A percentile compares a stretch with the other conserved stretches of the same genome.
Evolutionary conservation across 108 stramenopile genomes (phyloP).

Genomic region (Discostella stelligeroides): DNA sequence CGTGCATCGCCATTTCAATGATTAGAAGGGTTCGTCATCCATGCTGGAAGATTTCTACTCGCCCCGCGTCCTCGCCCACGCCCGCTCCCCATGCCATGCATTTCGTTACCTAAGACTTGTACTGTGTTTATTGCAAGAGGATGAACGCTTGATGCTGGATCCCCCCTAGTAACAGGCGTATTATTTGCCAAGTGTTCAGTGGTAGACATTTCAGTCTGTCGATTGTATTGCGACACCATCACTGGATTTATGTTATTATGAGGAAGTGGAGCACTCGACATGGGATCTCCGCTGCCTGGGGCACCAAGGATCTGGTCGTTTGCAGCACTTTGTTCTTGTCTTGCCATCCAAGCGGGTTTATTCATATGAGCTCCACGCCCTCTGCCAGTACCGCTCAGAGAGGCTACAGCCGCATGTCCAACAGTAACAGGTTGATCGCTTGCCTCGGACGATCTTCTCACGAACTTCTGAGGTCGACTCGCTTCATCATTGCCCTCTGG

Average conservation of each 20-base stretch:
- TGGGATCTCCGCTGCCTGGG: not conserved
- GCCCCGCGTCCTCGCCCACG: constrained; percentile 11
- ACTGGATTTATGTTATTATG: too few species aligned
- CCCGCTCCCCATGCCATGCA: constrained; percentile 2
- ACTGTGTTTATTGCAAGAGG: not conserved
- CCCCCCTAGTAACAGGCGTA: too few species aligned
- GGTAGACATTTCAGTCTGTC: too few species aligned
- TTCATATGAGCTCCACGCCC: constrained; percentile 14
- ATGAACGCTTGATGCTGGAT: not conserved
- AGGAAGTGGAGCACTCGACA: constrained; percentile 3
- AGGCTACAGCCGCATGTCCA: not conserved
- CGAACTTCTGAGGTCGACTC: not conserved
- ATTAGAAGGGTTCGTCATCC: constrained; percentile 8
- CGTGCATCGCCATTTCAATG: not conserved
- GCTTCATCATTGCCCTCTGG: constrained; percentile 4
- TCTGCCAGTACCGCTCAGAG: constrained; percentile 2
- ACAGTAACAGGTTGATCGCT: not conserved
- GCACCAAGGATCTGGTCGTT: not conserved
- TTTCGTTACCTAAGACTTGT: not conserved
- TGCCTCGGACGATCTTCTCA: not conserved
- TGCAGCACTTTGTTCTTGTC: constrained; percentile 5
- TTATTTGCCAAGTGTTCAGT: too few species aligned
- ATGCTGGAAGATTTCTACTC: constrained; percentile 13
- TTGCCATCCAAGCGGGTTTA: constrained; percentile 12
- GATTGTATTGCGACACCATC: too few species aligned